Conservation (phyloP, 202 grass and related monocot species). For the Elaeis oleifera region DNA sequence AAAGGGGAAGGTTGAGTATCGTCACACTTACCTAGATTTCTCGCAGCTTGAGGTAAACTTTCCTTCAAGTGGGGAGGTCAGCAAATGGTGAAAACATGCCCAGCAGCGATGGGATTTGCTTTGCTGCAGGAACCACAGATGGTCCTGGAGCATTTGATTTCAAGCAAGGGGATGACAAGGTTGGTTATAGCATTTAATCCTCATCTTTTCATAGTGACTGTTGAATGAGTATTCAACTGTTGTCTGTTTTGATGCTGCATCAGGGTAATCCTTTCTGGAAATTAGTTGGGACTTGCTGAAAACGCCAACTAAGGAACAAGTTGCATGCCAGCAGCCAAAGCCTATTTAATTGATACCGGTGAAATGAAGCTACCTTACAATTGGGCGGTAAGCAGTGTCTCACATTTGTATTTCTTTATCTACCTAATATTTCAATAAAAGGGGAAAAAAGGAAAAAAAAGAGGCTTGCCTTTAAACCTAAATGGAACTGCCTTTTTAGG, state of each 20-base stretch:
- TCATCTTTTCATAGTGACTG: conserved; percentile 4
- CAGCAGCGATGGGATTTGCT: conserved; percentile 92
- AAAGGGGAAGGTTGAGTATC: conserved; percentile 63
- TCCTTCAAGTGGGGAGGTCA: conserved; percentile 40
- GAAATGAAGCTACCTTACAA: conserved; percentile 88
- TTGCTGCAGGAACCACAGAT: conserved; percentile 98
- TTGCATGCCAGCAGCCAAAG: conserved; percentile 83
- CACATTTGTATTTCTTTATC: no score
- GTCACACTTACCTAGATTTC: conserved; percentile 85
- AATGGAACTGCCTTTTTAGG: no score
- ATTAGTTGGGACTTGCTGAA: conserved; percentile 77
- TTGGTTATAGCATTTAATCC: conserved; percentile 29
- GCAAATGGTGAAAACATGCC: conserved; percentile 76
- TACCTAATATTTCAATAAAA: no score
- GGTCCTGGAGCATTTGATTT: conserved; percentile 99
- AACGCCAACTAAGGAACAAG: conserved; percentile 65
- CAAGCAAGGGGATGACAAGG: conserved; percentile 83
- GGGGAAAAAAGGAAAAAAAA: no score
- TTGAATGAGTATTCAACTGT: background rate
- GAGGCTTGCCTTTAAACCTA: no score
- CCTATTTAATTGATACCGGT: conserved; percentile 96
- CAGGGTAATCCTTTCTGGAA: conserved; percentile 97
- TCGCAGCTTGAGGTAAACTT: conserved; percentile 64
- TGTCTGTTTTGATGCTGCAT: conserved; percentile 14
- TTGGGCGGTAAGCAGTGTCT: conserved; percentile 61